Percentiles rank a stretch among this genome's conserved stretches.
These are phyloP conservation scores for Fusarium sp. DNA, from an alignment of 2,329 filamentous ascomycete genomes.

Conservation along the genomic window DNA sequence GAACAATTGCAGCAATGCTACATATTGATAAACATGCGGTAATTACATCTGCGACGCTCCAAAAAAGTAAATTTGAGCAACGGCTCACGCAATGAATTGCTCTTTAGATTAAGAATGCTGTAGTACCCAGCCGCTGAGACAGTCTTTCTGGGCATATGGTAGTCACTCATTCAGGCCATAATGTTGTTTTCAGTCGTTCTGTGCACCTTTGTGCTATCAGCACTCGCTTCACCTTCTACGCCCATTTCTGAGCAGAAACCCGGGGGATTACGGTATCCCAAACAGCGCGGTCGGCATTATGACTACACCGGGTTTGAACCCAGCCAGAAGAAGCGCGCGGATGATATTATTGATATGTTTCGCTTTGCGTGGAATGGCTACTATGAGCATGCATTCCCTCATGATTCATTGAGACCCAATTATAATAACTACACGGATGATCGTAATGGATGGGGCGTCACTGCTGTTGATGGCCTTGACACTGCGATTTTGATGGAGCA, in stretches of 20 bases:
- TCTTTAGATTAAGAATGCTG: not conserved
- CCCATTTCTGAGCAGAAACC: not conserved
- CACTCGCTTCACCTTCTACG: not conserved
- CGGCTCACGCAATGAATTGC: not conserved
- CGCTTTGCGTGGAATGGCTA: slow-evolving; percentile 25
- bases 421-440: slow-evolving; percentile 13
- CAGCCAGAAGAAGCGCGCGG: slow-evolving; percentile 9
- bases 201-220: not conserved
- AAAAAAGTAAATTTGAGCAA: not conserved
- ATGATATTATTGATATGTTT: slow-evolving; percentile 19
- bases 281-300: slow-evolving; percentile 10
- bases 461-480: slow-evolving; percentile 21
- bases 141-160: not conserved
- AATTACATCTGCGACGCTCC: not conserved
- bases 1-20: not conserved
- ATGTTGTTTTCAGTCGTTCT: not conserved
- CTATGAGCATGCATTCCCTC: slow-evolving; percentile 4
- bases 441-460: slow-evolving; percentile 26
- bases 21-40: not conserved
- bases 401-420: slow-evolving; percentile 12
- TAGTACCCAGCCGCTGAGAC: not conserved
- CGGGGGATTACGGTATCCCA: not conserved
- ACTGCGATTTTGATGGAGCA: slow-evolving; percentile 28
- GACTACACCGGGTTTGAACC: slow-evolving; percentile 25
- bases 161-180: not conserved